Conservation (phyloP, 139 green algal genomes). For the Micractinium conductrix region DNA sequence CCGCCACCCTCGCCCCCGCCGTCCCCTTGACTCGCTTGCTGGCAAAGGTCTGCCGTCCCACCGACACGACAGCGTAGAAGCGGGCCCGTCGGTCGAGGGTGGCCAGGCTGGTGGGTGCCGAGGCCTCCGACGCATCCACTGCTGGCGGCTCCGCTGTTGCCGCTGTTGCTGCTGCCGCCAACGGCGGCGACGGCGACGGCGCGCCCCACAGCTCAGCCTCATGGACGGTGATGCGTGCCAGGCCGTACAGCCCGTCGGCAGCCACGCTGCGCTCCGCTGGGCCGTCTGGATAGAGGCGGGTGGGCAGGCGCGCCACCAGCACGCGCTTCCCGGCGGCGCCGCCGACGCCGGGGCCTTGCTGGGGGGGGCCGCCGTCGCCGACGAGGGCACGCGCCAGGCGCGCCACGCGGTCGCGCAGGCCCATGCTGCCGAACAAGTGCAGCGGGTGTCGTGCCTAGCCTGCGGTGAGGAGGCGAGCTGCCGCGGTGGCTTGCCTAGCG, state of each 20-base stretch:
- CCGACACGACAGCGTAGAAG: slow-evolving; percentile 9
- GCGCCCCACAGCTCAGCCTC: background rate
- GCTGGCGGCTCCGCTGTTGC: background rate
- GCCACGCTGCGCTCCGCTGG: background rate
- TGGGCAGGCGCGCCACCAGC: slow-evolving; percentile 7
- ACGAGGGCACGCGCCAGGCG: too few relatives aligned
- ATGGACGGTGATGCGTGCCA: slow-evolving; percentile 14
- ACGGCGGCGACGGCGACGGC: background rate
- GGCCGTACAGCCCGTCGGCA: background rate
- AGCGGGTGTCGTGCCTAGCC: too few relatives aligned
- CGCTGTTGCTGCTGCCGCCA: background rate
- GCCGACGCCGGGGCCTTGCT: background rate
- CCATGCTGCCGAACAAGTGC: too few relatives aligned
- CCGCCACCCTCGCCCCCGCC: too few relatives aligned
- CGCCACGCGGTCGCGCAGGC: too few relatives aligned
- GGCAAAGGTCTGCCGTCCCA: slow-evolving; percentile 20
- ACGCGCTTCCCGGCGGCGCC: background rate
- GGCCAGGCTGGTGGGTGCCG: background rate
- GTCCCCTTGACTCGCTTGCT: background rate
- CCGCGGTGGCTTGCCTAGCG: too few relatives aligned
- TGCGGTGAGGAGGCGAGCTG: too few relatives aligned
- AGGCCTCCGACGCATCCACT: background rate
- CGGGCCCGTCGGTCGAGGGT: background rate
- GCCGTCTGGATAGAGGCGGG: slow-evolving; percentile 5
- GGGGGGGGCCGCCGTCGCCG: too few relatives aligned